Evolutionary conservation across 1,139 yeast genomes (phyloP).

Genomic region (Hemisphaericaspora xylanilytica): DNA sequence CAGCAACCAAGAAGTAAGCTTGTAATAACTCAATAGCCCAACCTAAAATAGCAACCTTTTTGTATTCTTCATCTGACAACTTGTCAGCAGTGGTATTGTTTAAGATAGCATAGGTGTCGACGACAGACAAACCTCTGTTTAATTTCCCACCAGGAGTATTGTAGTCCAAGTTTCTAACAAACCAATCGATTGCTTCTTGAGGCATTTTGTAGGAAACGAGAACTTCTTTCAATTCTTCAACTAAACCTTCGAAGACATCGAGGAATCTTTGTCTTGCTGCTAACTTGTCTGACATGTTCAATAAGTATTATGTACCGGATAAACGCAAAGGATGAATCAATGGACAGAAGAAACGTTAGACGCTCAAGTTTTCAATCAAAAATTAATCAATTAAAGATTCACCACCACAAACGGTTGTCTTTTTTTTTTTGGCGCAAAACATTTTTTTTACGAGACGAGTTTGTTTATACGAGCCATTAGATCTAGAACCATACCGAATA

Average conservation of each 20-base stretch:
- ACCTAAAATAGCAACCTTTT: slow-evolving; percentile 84
- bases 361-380: no score
- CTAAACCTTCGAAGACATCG: slow-evolving; percentile 72
- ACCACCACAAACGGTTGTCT: not conserved
- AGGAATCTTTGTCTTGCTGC: slow-evolving; percentile 62
- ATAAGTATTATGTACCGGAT: no score
- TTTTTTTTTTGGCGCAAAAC: not conserved
- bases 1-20: slow-evolving; percentile 96
- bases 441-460: not conserved
- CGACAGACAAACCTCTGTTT: slow-evolving; percentile 93
- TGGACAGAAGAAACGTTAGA: no score
- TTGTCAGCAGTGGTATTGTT: slow-evolving; percentile 62
- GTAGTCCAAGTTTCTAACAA: slow-evolving; percentile 66
- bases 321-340: no score
- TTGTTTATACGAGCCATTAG: slow-evolving; percentile 1
- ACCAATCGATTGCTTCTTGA: slow-evolving; percentile 85
- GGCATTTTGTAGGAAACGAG: slow-evolving; percentile 78
- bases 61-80: slow-evolving; percentile 66
- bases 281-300: slow-evolving; percentile 30
- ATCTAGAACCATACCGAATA: no score
- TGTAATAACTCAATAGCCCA: slow-evolving; percentile 96
- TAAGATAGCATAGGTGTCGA: slow-evolving; percentile 85
- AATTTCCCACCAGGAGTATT: slow-evolving; percentile 97
- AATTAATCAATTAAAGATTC: not conserved
- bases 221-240: slow-evolving; percentile 67